These are phyloP conservation scores for Fusarium sp. DNA, from an alignment of 2,329 filamentous ascomycete species.

Conservation along the genomic window DNA sequence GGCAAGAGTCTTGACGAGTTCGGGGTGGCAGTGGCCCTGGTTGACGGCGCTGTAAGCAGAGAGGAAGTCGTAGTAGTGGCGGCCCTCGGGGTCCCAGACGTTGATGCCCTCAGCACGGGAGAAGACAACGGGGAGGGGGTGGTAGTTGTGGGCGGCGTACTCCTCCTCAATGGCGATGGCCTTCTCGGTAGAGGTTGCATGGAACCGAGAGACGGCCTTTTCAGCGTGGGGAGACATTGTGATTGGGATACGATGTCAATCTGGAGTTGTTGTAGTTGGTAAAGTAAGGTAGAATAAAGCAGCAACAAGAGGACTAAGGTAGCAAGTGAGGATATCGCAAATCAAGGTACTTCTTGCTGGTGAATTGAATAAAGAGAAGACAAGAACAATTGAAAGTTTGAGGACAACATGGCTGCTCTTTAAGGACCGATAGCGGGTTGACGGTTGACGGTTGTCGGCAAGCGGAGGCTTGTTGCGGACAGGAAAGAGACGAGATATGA, in stretches of 20 bases:
- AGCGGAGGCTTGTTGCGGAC: slow-evolving; percentile 24
- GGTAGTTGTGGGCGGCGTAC: slow-evolving; percentile 98
- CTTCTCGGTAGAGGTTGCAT: slow-evolving; percentile 79
- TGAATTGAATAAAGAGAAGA: slow-evolving; percentile 5
- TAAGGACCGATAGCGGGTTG: slow-evolving; percentile 29
- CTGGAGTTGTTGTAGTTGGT: slow-evolving; percentile 2
- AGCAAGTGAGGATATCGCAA: background rate
- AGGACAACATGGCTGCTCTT: slow-evolving; percentile 32
- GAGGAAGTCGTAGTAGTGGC: slow-evolving; percentile 96
- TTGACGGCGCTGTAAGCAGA: slow-evolving; percentile 74
- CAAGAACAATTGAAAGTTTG: background rate
- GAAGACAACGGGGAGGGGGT: slow-evolving; percentile 95
- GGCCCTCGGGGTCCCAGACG: slow-evolving; percentile 97
- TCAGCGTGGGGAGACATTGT: slow-evolving; percentile 69
- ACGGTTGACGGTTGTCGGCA: slow-evolving; percentile 13
- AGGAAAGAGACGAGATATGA: slow-evolving; percentile 2
- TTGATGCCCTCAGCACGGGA: slow-evolving; percentile 83
- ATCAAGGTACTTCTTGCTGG: background rate
- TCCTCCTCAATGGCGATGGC: slow-evolving; percentile 85
- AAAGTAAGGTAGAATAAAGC: background rate
- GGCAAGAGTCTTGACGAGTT: slow-evolving; percentile 87
- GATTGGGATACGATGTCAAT: background rate
- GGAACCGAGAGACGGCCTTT: slow-evolving; percentile 60
- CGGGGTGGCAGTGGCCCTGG: slow-evolving; percentile 68
- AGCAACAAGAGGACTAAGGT: slow-evolving; percentile 5